These are phyloP conservation scores for Penicillium canescens DNA, from an alignment of 495 filamentous ascomycete species.

Conservation along the genomic window DNA sequence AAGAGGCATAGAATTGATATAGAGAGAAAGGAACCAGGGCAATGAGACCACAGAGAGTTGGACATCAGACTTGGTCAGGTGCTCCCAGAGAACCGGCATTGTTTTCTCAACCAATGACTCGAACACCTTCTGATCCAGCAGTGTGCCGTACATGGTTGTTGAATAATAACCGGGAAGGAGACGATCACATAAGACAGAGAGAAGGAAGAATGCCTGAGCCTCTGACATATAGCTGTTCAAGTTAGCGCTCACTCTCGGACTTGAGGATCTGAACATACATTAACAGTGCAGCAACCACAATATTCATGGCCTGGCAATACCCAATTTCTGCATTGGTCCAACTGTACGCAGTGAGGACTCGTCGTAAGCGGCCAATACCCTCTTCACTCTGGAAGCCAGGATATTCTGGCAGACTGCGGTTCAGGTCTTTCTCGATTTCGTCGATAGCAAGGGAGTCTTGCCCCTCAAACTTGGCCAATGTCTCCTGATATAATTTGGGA, in stretches of 20 bases:
- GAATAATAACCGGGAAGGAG: conserved; percentile 96
- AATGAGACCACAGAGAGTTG: conserved; percentile 98
- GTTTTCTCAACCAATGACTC: conserved; percentile 97
- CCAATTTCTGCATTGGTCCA: conserved; percentile 95
- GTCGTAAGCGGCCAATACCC: conserved; percentile 83
- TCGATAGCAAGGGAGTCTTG: conserved; percentile 91
- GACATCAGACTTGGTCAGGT: conserved; percentile 90
- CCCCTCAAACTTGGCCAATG: conserved; percentile 76
- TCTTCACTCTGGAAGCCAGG: conserved; percentile 96
- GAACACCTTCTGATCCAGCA: conserved; percentile 95
- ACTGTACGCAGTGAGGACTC: conserved; percentile 93
- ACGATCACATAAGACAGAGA: conserved; percentile 89
- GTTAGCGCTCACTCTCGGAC: conserved; percentile 18
- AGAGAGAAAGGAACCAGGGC: conserved; percentile 96
- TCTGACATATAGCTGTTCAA: conserved; percentile 86
- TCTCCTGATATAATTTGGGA: conserved; percentile 80
- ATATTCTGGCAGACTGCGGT: conserved; percentile 94
- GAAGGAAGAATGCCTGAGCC: conserved; percentile 89
- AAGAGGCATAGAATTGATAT: conserved; percentile 98
- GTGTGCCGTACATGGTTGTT: conserved; percentile 96
- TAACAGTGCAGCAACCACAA: conserved; percentile 90
- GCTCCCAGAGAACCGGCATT: conserved; percentile 98
- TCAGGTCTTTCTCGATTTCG: conserved; percentile 98
- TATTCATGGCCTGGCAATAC: conserved; percentile 99
- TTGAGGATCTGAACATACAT: conserved; percentile 56